Evolutionary conservation across 139 green algal genomes (phyloP).

Genomic region (Edaphochlamys debaryana): DNA sequence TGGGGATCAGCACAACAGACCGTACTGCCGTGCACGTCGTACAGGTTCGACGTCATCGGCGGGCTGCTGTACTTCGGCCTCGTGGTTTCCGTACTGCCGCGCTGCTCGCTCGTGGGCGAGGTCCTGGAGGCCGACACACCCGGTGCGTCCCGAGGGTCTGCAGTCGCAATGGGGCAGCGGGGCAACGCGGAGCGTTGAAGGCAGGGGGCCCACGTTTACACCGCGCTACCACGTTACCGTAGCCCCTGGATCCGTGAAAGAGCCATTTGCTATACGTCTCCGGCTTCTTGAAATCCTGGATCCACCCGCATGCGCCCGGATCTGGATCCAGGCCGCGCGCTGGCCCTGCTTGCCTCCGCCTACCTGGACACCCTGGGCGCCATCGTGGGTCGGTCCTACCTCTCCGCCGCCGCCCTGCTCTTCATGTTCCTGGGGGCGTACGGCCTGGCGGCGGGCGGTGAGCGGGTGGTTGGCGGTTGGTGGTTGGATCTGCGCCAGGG

Average conservation of each 20-base stretch:
- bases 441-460: slow-evolving; percentile 35
- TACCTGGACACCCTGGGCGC: slow-evolving; percentile 28
- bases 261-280: no score
- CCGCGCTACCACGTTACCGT: no score
- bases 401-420: slow-evolving; percentile 62
- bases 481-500: no score
- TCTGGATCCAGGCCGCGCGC: slow-evolving; percentile 3
- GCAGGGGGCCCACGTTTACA: no score
- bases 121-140: slow-evolving; percentile 33
- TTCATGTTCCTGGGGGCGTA: slow-evolving; percentile 24
- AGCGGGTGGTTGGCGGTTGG: neutral
- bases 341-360: slow-evolving; percentile 12
- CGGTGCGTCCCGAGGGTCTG: slow-evolving; percentile 4
- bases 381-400: slow-evolving; percentile 70
- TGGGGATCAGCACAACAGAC: no score
- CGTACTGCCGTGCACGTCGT: no score
- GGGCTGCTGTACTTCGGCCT: slow-evolving; percentile 88
- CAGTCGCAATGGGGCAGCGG: neutral
- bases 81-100: slow-evolving; percentile 84
- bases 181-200: neutral
- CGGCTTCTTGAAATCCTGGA: no score
- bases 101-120: slow-evolving; percentile 57
- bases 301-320: no score
- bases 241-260: no score
- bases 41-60: slow-evolving; percentile 90